Percentiles rank a stretch among this genome's conserved stretches.
phyloP scores from a whole-genome alignment of 2,329 filamentous ascomycete genomes.

The Cadophora gregata region DNA sequence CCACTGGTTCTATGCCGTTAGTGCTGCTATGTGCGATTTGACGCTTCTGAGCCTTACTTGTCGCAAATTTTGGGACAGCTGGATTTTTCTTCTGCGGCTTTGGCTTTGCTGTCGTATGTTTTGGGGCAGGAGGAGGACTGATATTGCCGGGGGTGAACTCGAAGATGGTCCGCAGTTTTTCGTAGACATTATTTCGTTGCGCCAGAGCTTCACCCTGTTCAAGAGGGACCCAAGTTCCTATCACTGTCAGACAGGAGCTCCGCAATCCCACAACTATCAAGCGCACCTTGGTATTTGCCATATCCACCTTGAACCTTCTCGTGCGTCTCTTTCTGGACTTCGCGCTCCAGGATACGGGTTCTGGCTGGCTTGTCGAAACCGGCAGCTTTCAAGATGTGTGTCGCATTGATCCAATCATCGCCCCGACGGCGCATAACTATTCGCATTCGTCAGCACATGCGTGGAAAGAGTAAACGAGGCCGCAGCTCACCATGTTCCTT shows the following conservation, averaged over 20 bases:
- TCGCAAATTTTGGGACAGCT: conserved; percentile 65
- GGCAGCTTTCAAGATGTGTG: conserved; percentile 95
- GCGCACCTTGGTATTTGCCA: conserved; percentile 91
- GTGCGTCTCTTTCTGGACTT: conserved; percentile 94
- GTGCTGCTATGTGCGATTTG: conserved; percentile 20
- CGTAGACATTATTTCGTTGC: conserved; percentile 83
- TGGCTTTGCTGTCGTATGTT: conserved; percentile 88
- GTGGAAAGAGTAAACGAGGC: not conserved
- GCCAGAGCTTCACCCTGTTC: conserved; percentile 81
- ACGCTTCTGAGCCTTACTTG: conserved; percentile 46
- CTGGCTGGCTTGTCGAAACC: conserved; percentile 96
- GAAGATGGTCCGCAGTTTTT: conserved; percentile 85
- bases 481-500: conserved; percentile 68
- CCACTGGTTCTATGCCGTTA: conserved; percentile 46
- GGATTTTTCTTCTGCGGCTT: conserved; percentile 71
- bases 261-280: not conserved
- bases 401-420: conserved; percentile 99
- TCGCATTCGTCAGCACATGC: conserved; percentile 21
- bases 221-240: conserved; percentile 95
- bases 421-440: conserved; percentile 84
- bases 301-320: conserved; percentile 99
- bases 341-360: conserved; percentile 92
- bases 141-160: conserved; percentile 84
- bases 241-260: conserved; percentile 28
- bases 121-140: conserved; percentile 91